Conservation (phyloP, 352 stramenopile species). For the Albugo laibachii region DNA sequence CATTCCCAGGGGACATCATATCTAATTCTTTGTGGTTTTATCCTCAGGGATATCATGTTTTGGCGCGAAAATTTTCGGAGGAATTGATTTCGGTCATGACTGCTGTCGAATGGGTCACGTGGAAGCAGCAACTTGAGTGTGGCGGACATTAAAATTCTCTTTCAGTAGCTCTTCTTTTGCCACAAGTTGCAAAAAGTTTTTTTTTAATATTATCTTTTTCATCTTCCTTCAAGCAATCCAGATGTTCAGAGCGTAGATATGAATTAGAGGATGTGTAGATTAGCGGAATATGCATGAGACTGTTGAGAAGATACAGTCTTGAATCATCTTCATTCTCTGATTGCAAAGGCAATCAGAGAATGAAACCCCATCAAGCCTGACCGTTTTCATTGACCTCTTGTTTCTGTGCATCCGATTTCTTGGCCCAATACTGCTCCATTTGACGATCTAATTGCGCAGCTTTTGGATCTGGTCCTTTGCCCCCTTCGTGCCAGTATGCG, state of each 20-base stretch:
- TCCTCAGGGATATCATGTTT: constrained; percentile 43
- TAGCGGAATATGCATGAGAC: too few species aligned
- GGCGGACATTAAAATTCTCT: too few species aligned
- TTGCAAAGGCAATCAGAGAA: too few species aligned
- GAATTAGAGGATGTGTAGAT: too few species aligned
- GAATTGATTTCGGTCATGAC: constrained; percentile 71
- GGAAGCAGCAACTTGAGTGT: constrained; percentile 49
- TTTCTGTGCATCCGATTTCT: constrained; percentile 34
- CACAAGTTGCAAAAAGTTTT: too few species aligned
- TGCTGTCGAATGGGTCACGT: constrained; percentile 60
- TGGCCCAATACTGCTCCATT: constrained; percentile 81
- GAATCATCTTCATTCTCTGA: too few species aligned
- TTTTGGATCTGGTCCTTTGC: constrained; percentile 77
- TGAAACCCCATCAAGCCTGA: too few species aligned
- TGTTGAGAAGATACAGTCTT: too few species aligned
- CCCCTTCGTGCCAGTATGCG: constrained; percentile 72
- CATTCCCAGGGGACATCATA: not conserved
- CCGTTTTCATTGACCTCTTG: not conserved
- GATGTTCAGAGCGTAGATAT: too few species aligned
- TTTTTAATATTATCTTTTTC: too few species aligned
- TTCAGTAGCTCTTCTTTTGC: too few species aligned
- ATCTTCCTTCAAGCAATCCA: too few species aligned
- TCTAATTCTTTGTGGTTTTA: constrained; percentile 2
- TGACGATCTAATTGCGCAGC: constrained; percentile 56
- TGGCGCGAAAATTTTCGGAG: constrained; percentile 51